Conservation (phyloP, 208 protist species). For the Acanthamoeba divionensis region DNA sequence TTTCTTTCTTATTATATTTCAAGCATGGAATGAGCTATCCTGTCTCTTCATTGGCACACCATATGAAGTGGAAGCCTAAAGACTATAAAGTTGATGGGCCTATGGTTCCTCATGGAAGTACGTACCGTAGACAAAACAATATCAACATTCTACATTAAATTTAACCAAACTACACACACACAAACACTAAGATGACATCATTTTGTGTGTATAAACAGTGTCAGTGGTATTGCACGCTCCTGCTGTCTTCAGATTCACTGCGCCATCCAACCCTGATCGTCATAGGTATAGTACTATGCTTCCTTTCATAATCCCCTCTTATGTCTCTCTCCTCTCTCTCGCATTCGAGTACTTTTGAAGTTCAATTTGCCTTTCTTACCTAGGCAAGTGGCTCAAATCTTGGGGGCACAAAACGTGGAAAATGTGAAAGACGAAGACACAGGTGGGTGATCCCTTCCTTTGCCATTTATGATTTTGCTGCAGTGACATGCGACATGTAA, state of each 20-base stretch:
- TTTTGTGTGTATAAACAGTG: no score
- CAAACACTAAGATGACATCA: no score
- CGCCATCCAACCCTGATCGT: conserved; percentile 23
- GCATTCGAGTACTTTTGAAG: no score
- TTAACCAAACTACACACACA: no score
- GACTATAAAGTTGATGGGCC: conserved; percentile 21
- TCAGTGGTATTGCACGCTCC: conserved; percentile 68
- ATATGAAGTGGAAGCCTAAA: background rate
- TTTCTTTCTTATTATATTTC: background rate
- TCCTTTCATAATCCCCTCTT: background rate
- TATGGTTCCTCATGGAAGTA: conserved; percentile 68
- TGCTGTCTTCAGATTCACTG: conserved; percentile 69
- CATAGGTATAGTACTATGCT: no score
- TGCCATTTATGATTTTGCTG: no score
- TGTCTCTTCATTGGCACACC: conserved; percentile 39
- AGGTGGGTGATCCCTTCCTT: background rate
- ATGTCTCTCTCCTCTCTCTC: background rate
- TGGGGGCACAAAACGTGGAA: background rate
- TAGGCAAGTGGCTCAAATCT: background rate
- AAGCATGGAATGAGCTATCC: conserved; percentile 67
- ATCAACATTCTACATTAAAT: background rate
- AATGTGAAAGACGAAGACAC: background rate
- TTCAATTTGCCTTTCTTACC: no score
- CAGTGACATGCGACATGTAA: no score
- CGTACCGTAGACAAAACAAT: background rate